Base-by-base conservation (phyloP, 1,284 basidiomycete species). In the Ganoderma lucidum region DNA sequence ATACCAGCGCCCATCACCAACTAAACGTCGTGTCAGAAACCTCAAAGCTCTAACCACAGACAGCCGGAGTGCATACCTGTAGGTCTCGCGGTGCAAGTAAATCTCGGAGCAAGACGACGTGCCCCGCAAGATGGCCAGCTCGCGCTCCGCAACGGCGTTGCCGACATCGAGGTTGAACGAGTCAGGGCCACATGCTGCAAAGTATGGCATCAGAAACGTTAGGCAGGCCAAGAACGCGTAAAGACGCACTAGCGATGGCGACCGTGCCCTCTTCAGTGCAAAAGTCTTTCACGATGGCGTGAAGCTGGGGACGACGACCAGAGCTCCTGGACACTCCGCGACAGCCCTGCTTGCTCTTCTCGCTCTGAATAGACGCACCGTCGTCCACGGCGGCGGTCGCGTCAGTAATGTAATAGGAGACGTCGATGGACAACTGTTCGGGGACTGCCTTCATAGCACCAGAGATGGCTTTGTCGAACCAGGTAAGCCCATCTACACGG, bases 121-220 rank as follows among this genome's bases (percentile, higher is more conserved):
- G 53, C 65, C 69, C 6, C 63, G 35, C 17, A 67, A 62, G 44
- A 84, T 80, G 3, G 72, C 65, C 6, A 78, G 70, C 72, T 83
- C 78, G 37, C 76, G 70, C 30, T 77, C 77, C 0, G 81, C 80
- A 0, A 83, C 82, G 1, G 80, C 78, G 62, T 80, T 81, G 9
- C 82, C 74, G 8, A 81, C 80, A 61, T 81, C 81, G 59, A 75
- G 77, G 28, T 79, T 71, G 69, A 83, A 79, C 8, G 75, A 75
- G 3, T 76, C 74, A 0, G 83, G 82, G 0, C 83, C 83, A 70
- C 83, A 84, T 12, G 75, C 79, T 79, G 48, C 28, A 55, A 10
- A 8, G 19, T 58, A 55, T 12, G 39, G 53, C 48, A 23, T n/a
- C 17, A 37, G 17, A 3, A 35, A 35, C 3, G 35, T 8, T 35